Evolutionary conservation across 2,329 filamentous ascomycete species (phyloP).

Genomic region (Trichophyton equinum): DNA sequence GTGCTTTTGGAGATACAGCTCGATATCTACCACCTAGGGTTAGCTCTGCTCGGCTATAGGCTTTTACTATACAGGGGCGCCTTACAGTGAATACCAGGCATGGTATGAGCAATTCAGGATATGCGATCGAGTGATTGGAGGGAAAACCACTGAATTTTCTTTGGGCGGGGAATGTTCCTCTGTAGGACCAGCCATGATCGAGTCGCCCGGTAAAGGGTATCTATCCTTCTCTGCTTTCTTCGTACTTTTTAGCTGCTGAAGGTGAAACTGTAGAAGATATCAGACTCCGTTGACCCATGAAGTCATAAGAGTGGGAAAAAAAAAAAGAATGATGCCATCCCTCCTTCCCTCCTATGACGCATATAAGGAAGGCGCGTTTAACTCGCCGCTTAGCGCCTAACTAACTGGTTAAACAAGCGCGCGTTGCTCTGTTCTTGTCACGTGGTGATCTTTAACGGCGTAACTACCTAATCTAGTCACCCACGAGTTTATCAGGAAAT

Average conservation of each 20-base stretch:
- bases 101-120: slow-evolving; percentile 93
- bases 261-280: background rate
- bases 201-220: background rate
- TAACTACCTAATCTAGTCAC: too few relatives aligned
- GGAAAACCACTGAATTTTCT: slow-evolving; percentile 44
- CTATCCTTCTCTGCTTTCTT: background rate
- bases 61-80: background rate
- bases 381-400: background rate
- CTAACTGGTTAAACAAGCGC: background rate
- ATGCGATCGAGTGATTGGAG: slow-evolving; percentile 70
- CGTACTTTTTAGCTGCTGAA: background rate
- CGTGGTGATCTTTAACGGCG: background rate
- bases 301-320: background rate
- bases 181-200: background rate
- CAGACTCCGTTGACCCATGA: background rate
- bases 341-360: background rate
- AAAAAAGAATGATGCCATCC: background rate
- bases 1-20: slow-evolving; percentile 68
- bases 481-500: background rate
- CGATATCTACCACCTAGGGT: slow-evolving; percentile 49
- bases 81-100: slow-evolving; percentile 69
- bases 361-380: background rate
- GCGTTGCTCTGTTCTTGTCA: background rate
- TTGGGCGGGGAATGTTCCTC: background rate
- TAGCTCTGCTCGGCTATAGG: background rate